Conservation (phyloP, 768 basidiomycete genomes). For the Lactarius deliciosus region DNA sequence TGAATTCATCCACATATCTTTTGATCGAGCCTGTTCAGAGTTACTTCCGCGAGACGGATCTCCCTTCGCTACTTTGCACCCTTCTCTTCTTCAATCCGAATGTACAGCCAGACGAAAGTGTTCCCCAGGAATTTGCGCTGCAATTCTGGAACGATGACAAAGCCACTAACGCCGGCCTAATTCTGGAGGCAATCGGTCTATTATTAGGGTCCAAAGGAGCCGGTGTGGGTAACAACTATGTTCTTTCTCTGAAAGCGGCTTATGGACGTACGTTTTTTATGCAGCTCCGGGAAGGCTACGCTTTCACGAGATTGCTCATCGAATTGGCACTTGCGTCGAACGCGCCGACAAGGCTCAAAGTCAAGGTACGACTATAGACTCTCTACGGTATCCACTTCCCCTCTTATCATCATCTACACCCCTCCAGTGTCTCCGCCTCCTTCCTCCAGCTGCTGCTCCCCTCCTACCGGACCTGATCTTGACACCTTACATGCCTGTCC, state of each 20-base stretch:
- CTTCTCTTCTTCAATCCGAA: constrained; percentile 70
- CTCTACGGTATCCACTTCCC: background rate
- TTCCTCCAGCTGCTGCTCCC: constrained; percentile 55
- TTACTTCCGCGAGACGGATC: constrained; percentile 89
- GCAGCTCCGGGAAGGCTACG: constrained; percentile 56
- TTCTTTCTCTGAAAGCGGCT: background rate
- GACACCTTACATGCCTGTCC: constrained; percentile 73
- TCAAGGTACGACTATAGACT: constrained; percentile 55
- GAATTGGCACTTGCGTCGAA: constrained; percentile 94
- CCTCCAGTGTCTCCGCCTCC: constrained; percentile 52
- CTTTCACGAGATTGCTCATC: constrained; percentile 73
- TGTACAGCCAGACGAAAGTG: constrained; percentile 52
- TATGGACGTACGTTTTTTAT: constrained; percentile 16
- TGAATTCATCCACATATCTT: constrained; percentile 7
- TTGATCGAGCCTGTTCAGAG: constrained; percentile 54
- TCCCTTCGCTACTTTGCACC: constrained; percentile 65
- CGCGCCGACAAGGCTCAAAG: constrained; percentile 83
- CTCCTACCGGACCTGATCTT: constrained; percentile 66
- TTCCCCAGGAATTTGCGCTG: constrained; percentile 88
- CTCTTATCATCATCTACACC: constrained; percentile 37
- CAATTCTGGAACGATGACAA: constrained; percentile 98
- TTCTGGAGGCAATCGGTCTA: constrained; percentile 83
- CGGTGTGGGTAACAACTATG: constrained; percentile 45
- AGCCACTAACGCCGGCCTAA: constrained; percentile 71
- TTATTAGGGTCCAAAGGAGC: constrained; percentile 72